These are phyloP conservation scores for Citeromyces nyonsensis DNA, from an alignment of 805 yeast species.

Conservation along the genomic window DNA sequence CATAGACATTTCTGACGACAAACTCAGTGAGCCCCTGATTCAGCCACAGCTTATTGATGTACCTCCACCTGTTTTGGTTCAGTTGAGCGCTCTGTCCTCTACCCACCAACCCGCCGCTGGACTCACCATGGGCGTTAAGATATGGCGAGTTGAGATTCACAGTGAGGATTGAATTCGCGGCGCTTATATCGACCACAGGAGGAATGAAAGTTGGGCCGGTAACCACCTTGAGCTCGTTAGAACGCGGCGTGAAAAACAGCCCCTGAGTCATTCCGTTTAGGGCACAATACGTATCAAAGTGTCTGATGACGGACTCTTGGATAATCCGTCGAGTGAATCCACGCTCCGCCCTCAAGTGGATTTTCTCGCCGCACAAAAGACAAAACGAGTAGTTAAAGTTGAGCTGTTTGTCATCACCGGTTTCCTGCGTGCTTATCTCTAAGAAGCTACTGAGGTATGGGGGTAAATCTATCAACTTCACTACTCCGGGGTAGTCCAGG, in stretches of 20 bases:
- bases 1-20: slow-evolving; percentile 15
- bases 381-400: slow-evolving; percentile 24
- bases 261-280: slow-evolving; percentile 14
- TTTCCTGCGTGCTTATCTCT: slow-evolving; percentile 9
- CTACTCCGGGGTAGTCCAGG: slow-evolving; percentile 37
- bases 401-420: slow-evolving; percentile 9
- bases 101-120: slow-evolving; percentile 35
- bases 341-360: slow-evolving; percentile 9
- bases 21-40: slow-evolving; percentile 28
- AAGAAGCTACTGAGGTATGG: slow-evolving; percentile 16
- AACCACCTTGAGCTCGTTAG: slow-evolving; percentile 9
- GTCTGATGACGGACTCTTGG: slow-evolving; percentile 11
- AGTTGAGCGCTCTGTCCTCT: slow-evolving; percentile 42
- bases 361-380: slow-evolving; percentile 26
- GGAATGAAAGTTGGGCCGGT: slow-evolving; percentile 13
- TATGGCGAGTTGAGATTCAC: slow-evolving; percentile 48
- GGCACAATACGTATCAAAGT: slow-evolving; percentile 9
- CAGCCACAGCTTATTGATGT: slow-evolving; percentile 45
- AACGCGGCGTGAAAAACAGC: slow-evolving; percentile 5
- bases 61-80: slow-evolving; percentile 33
- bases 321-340: slow-evolving; percentile 14
- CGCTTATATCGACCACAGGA: slow-evolving; percentile 6
- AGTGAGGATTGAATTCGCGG: slow-evolving; percentile 12
- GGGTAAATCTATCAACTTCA: slow-evolving; percentile 39
- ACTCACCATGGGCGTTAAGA: slow-evolving; percentile 62